A percentile compares a stretch with the other conserved stretches of the same genome.
Evolutionary conservation across 2,329 filamentous ascomycete species (phyloP).

Genomic region (Ilyonectria sp.): DNA sequence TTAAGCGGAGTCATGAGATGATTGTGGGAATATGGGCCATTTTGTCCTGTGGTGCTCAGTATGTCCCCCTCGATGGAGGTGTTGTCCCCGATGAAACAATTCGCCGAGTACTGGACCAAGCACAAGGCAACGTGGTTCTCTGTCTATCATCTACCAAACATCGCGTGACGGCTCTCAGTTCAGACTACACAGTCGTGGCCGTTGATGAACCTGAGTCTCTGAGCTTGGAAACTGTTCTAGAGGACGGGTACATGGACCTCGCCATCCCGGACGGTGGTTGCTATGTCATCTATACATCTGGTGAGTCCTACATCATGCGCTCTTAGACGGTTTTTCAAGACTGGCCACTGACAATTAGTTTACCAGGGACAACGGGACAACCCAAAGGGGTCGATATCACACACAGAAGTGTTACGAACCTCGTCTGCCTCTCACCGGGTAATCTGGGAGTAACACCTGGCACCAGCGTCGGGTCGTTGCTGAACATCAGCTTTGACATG

Average conservation of each 20-base stretch:
- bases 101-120: slow-evolving; percentile 64
- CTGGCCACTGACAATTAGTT: slow-evolving; percentile 36
- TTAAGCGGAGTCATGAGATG: slow-evolving; percentile 70
- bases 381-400: slow-evolving; percentile 73
- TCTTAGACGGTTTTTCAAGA: background rate
- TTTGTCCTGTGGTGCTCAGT: slow-evolving; percentile 71
- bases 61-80: slow-evolving; percentile 72
- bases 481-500: slow-evolving; percentile 75
- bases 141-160: slow-evolving; percentile 60
- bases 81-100: slow-evolving; percentile 65
- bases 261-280: slow-evolving; percentile 57
- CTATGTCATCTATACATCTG: slow-evolving; percentile 70
- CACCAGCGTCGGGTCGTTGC: slow-evolving; percentile 67
- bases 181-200: slow-evolving; percentile 43
- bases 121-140: slow-evolving; percentile 60
- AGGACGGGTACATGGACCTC: slow-evolving; percentile 48
- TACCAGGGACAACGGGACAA: slow-evolving; percentile 65
- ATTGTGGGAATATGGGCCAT: slow-evolving; percentile 70
- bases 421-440: slow-evolving; percentile 66
- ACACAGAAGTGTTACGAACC: slow-evolving; percentile 69
- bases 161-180: slow-evolving; percentile 50
- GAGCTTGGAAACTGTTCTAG: slow-evolving; percentile 6
- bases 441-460: slow-evolving; percentile 65
- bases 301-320: slow-evolving; percentile 45
- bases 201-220: slow-evolving; percentile 46